These are phyloP conservation scores for Debaryomycetaceae sp. DNA, from an alignment of 1,139 yeast genomes.

Conservation along the genomic window DNA sequence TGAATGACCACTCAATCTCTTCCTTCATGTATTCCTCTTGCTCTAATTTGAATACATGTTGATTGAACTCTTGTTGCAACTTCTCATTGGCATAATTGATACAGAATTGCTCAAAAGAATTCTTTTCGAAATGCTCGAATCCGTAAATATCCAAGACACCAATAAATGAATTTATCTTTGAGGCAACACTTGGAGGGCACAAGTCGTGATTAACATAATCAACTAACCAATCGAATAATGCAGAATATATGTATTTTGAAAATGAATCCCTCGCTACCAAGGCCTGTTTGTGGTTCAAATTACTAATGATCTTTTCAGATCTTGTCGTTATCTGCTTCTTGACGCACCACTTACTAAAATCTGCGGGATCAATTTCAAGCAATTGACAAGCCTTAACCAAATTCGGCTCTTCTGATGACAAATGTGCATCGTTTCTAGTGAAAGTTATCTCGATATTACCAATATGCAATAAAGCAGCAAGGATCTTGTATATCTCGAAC, in stretches of 20 bases:
- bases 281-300: constrained; percentile 81
- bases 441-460: constrained; percentile 91
- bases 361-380: constrained; percentile 71
- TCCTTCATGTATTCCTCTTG: constrained; percentile 93
- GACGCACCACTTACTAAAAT: constrained; percentile 87
- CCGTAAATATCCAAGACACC: constrained; percentile 98
- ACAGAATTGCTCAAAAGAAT: constrained; percentile 96
- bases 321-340: constrained; percentile 93
- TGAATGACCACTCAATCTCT: constrained; percentile 95
- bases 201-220: constrained; percentile 76
- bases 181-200: constrained; percentile 67
- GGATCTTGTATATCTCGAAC: constrained; percentile 65
- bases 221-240: constrained; percentile 94
- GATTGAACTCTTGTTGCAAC: constrained; percentile 95
- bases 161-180: constrained; percentile 66
- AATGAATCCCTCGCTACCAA: constrained; percentile 93
- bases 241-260: constrained; percentile 88
- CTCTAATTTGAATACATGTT: constrained; percentile 93
- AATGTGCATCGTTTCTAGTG: constrained; percentile 78
- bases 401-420: constrained; percentile 84
- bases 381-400: constrained; percentile 80
- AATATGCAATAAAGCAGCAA: constrained; percentile 87
- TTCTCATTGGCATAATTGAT: constrained; percentile 97
- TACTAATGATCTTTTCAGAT: constrained; percentile 85
- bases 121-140: constrained; percentile 90